Base-by-base conservation (phyloP, 2,329 filamentous ascomycete species). In the Rhynchosporium agropyri region DNA sequence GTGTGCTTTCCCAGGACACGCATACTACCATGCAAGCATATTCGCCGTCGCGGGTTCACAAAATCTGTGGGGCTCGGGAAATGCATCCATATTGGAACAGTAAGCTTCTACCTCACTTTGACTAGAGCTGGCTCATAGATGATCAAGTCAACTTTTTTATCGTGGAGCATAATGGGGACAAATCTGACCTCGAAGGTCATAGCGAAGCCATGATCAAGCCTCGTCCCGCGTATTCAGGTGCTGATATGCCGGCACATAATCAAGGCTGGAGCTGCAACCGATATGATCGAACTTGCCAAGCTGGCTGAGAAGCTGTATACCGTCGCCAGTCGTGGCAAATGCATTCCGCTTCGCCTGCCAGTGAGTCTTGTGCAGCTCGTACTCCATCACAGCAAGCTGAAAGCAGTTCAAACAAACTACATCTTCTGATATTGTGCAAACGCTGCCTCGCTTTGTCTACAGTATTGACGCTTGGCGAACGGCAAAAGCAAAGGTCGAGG, bases 31-130 rank as follows among this genome's bases (percentile, higher is more conserved):
- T 58, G 72, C 74, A 13, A 71, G 76, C 29, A 79, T 79, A 63
- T 79, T 77, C 73, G 78, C 77, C 0, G 70, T 79, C 2, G 75
- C 73, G 2, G 76, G 77, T 79, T 76, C 58, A 75, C 76, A 0
- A 74, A 76, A 2, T 74, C 71, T 4, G 68, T 80, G 0, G 67
- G 0, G 67, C 74, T 0, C 61, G 71, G 9, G 78, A 80, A 33
- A 65, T 79, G 4, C 50, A 69, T 53, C 74, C 75, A 0, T 75
- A 76, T 0, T 73, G 79, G 3, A 78, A 78, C 0, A 77, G 70
- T 71, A 56, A 61, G 63, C 33, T 13, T 4, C n/a, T 29, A 31
- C 20, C 40, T 75, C 29, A 60, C 57, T 42, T 72, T 71, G 10
- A 13, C 7, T 15, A 3, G 13, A 15, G 12, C 42, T 3, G 20